phyloP scores from a whole-genome alignment of 2,329 filamentous ascomycete species.

The Penicillium sp. region DNA sequence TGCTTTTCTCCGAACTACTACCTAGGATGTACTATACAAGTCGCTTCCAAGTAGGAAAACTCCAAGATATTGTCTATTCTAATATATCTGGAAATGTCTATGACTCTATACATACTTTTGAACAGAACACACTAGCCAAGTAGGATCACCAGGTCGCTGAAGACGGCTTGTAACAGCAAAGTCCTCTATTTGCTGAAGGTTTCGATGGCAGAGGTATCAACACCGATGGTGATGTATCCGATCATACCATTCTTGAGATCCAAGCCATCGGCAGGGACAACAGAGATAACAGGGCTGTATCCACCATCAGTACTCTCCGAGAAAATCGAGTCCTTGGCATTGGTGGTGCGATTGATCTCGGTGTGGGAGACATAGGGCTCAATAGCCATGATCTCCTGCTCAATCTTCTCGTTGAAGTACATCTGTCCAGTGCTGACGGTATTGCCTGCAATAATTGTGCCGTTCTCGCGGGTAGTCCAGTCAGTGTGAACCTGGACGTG shows the following conservation, averaged over 20 bases:
- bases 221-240: constrained; percentile 41
- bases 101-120: too few species aligned
- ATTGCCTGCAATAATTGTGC: constrained; percentile 32
- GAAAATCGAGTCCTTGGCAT: constrained; percentile 24
- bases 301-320: constrained; percentile 23
- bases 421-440: constrained; percentile 39
- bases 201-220: constrained; percentile 26
- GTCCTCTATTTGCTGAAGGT: too few species aligned
- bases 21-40: too few species aligned
- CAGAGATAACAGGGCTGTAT: constrained; percentile 35
- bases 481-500: constrained; percentile 51
- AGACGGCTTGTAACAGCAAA: too few species aligned
- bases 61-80: too few species aligned
- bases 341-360: constrained; percentile 42
- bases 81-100: too few species aligned
- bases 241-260: constrained; percentile 42
- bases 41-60: too few species aligned
- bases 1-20: too few species aligned
- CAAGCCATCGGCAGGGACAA: constrained; percentile 39
- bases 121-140: too few species aligned
- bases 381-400: constrained; percentile 37
- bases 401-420: constrained; percentile 35
- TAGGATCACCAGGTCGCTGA: too few species aligned
- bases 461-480: constrained; percentile 28
- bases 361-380: constrained; percentile 41